A percentile compares a stretch with the other conserved stretches of the same genome.
Conservation (phyloP, 2,329 filamentous ascomycete genomes). For the Penicillium sp. region DNA sequence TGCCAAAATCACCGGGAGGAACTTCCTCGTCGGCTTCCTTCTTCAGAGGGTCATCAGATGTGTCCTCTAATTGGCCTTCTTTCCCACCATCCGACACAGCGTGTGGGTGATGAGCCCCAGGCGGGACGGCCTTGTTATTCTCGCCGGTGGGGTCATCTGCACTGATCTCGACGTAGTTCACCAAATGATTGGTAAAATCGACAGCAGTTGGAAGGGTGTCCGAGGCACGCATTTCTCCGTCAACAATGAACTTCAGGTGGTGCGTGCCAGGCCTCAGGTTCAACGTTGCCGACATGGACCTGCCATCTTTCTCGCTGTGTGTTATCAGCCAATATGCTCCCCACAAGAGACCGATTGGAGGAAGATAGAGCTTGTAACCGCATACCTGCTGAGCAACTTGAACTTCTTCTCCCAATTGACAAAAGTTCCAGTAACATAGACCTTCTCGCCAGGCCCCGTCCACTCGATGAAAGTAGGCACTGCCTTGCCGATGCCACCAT, state of each 20-base stretch:
- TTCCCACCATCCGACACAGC: constrained; percentile 38
- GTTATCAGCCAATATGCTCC: constrained; percentile 19
- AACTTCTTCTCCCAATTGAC: constrained; percentile 97
- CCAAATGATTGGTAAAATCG: constrained; percentile 94
- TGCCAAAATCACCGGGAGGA: constrained; percentile 62
- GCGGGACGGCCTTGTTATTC: constrained; percentile 36
- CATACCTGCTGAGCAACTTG: constrained; percentile 79
- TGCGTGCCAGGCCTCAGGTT: constrained; percentile 89
- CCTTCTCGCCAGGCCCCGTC: constrained; percentile 76
- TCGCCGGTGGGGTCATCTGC: constrained; percentile 61
- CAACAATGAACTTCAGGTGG: constrained; percentile 93
- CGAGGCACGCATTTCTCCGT: constrained; percentile 88
- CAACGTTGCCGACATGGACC: constrained; percentile 71
- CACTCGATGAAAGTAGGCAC: constrained; percentile 86
- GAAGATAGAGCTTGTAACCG: background rate
- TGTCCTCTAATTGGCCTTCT: constrained; percentile 40
- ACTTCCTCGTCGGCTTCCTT: constrained; percentile 55
- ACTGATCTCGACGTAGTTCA: constrained; percentile 96
- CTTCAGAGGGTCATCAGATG: constrained; percentile 20
- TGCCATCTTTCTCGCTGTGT: constrained; percentile 46
- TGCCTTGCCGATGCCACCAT: constrained; percentile 71
- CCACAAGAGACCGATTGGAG: background rate
- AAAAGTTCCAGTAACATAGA: constrained; percentile 96
- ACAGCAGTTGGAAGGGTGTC: constrained; percentile 87
- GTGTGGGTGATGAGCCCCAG: constrained; percentile 46